Base-by-base conservation (phyloP, 2,329 filamentous ascomycete genomes). In the Calonectria montana region DNA sequence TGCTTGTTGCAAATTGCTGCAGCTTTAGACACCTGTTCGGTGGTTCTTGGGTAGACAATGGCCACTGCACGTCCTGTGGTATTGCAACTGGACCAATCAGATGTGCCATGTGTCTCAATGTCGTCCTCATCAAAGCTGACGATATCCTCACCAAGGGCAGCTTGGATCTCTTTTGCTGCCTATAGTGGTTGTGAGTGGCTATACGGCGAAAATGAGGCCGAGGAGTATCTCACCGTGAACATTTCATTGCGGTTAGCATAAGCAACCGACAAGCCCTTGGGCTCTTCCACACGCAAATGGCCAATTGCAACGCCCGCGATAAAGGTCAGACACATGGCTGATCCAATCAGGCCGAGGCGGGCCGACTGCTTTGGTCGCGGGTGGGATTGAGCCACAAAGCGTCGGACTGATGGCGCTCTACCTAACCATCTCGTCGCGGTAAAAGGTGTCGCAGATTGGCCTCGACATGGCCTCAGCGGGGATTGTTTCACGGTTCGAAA, bases 11-110 rank as follows among this genome's bases (percentile, higher is more conserved):
- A 70, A 94, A 96, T 55, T 95, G 83, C 81, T 94, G 94, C 91
- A 94, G 94, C 70, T 47, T 87, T 84, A 37, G 91, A 93, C 9
- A 96, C 93, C 69, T 96, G 91, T 72, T 94, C 90, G 1, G 94
- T 96, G 27, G 87, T 91, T n/a, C 84, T 87, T 0, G 94, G 94
- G 76, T 91, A 94, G 16, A 95, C 87, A 13, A 96, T 65, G 0
- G 69, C 69, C 2, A 71, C 57, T 12, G 69, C 55, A 9, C 69
- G 69, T 2, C 59, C 64, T 5, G 37, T 29, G 13, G 69, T 64
- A 16, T 71, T 71, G 29, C 57, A 71, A 2, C 64, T 71, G 4
- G 64, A 68, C 69, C 69, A 71, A 21, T 71, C 69, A n/a, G 64
- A 68, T 10, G 41, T 48, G 13, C 64, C 64, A 63, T 71, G 69